phyloP scores from a whole-genome alignment of 2,329 filamentous ascomycete species.

The Talaromyces sp. region DNA sequence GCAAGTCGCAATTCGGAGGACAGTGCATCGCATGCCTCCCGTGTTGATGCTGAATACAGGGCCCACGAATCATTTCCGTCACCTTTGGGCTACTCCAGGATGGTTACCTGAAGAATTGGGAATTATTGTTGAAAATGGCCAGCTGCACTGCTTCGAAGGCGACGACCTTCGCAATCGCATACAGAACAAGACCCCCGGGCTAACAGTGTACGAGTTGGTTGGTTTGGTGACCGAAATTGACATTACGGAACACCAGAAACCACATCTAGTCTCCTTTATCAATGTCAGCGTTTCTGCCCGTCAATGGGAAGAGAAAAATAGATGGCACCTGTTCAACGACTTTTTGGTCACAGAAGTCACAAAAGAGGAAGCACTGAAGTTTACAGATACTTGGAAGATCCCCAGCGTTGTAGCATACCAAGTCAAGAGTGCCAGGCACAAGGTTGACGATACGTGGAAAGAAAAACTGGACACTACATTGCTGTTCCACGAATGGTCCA shows the following conservation, averaged over 20 bases:
- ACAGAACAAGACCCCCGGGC: slow-evolving; percentile 71
- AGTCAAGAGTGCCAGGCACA: slow-evolving; percentile 71
- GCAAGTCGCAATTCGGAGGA: slow-evolving; percentile 77
- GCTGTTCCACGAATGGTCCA: slow-evolving; percentile 68
- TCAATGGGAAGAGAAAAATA: slow-evolving; percentile 53
- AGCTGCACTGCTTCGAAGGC: slow-evolving; percentile 92
- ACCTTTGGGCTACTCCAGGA: slow-evolving; percentile 77
- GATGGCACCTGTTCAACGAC: slow-evolving; percentile 97
- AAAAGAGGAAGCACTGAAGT: slow-evolving; percentile 78
- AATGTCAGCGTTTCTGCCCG: slow-evolving; percentile 59
- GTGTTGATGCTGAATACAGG: slow-evolving; percentile 86
- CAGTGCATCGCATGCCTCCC: slow-evolving; percentile 72
- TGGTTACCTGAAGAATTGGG: slow-evolving; percentile 95
- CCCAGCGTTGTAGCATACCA: slow-evolving; percentile 87
- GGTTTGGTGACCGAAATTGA: slow-evolving; percentile 89
- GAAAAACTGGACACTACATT: slow-evolving; percentile 75
- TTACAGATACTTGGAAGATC: slow-evolving; percentile 87
- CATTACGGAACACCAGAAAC: slow-evolving; percentile 75
- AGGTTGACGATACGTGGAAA: slow-evolving; percentile 83
- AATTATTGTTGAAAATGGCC: slow-evolving; percentile 81
- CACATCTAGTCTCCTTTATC: slow-evolving; percentile 85
- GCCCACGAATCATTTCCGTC: slow-evolving; percentile 65
- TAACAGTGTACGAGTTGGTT: slow-evolving; percentile 85
- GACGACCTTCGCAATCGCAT: slow-evolving; percentile 78
- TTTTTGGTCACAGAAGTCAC: slow-evolving; percentile 81